Evolutionary conservation across 2,329 filamentous ascomycete genomes (phyloP), one percentile per base, ranked within the genome.

Genomic region (Clonostachys chloroleuca): DNA sequence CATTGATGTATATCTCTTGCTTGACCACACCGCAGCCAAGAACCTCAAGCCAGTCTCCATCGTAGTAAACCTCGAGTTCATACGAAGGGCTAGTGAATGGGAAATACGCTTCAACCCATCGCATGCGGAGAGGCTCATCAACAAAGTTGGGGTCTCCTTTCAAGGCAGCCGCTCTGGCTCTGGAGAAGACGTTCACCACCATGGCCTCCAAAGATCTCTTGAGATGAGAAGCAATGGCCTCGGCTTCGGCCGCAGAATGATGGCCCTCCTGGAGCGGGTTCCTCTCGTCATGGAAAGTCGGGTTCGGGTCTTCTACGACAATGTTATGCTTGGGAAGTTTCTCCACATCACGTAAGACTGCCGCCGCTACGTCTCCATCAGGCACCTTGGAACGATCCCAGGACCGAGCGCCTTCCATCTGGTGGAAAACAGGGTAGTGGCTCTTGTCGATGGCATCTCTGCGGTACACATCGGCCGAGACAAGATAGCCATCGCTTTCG

Each of bases 91-190:
- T 92, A 1, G 94, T 99, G 64, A 97, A 97, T 37, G 94, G 94
- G 69, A 99, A 99, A 68, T 94, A 97, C 2, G 94, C 91, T 66
- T 96, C 92, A 8, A 97, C 85, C 94, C 94, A 99, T 54, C 94
- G 83, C 59, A 96, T 84, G 56, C 83, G 85, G 37, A 97, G 73
- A 5, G 91, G 89, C 59, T 95, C 87, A 44, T 82, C 75, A 17
- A 71, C 63, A 53, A 70, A 74, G 46, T 70, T 58, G 6, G 73
- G 70, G 44, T 79, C 73, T 6, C 72, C 70, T 49, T 70, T 72
- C 14, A 75, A 68, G 7, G 83, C 80, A 5, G 86, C 88, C 44
- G 76, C 75, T 60, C 83, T 84, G 7, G 91, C 92, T 34, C 86
- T 80, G 10, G 83, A 81, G 66, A 99, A 96, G 52, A 97, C 86